Conservation (phyloP, 768 basidiomycete species). For the Lactarius psammicola region DNA sequence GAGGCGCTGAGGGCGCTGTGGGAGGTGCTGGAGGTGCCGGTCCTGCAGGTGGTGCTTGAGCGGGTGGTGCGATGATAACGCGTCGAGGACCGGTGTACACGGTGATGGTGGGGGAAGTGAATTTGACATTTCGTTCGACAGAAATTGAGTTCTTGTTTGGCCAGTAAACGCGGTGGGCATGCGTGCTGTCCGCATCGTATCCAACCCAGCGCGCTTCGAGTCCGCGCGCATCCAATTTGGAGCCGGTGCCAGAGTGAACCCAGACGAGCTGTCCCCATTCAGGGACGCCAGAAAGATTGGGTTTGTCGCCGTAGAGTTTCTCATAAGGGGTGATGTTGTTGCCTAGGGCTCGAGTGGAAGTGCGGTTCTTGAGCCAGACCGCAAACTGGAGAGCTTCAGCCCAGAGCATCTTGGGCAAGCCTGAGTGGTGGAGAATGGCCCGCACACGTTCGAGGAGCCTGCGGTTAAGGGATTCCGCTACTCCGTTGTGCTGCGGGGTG, state of each 20-base stretch:
- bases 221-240: conserved; percentile 26
- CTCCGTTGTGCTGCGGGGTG: conserved; percentile 3
- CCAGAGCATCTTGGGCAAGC: conserved; percentile 33
- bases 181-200: conserved; percentile 34
- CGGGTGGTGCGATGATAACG: too few relatives aligned
- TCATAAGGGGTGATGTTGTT: conserved; percentile 34
- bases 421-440: not conserved
- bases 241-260: conserved; percentile 16
- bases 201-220: conserved; percentile 37
- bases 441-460: not conserved
- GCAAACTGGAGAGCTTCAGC: conserved; percentile 30
- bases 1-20: too few relatives aligned
- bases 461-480: not conserved
- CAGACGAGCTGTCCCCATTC: conserved; percentile 25
- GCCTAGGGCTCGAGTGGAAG: conserved; percentile 27
- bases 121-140: conserved; percentile 33
- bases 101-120: rapidly evolving
- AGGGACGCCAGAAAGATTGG: conserved; percentile 28
- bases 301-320: conserved; percentile 30
- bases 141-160: conserved; percentile 30
- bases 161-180: conserved; percentile 39
- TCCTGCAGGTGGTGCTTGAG: too few relatives aligned
- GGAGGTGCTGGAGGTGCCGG: too few relatives aligned
- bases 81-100: not conserved
- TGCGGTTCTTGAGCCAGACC: conserved; percentile 13